These are phyloP conservation scores for Polygonum aviculare DNA, from an alignment of 148 eudicot genomes.

Conservation along the genomic window DNA sequence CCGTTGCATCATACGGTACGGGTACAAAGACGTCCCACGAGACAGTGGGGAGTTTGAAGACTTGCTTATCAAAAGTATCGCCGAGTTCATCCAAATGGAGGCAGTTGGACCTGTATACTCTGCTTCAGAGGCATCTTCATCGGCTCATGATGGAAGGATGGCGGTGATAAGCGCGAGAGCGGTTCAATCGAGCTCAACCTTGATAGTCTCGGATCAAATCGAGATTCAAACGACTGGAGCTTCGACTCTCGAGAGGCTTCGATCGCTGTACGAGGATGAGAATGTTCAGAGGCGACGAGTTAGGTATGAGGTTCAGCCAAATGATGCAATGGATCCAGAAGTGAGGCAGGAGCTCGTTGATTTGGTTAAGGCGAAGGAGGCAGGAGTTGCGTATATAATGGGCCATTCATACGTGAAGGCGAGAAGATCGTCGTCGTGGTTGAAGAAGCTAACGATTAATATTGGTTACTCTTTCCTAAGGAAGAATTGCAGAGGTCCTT, in stretches of 20 bases:
- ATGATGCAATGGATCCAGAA: conserved; percentile 42
- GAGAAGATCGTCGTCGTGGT: conserved; percentile 52
- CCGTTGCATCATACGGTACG: conserved; percentile 78
- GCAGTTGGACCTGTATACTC: conserved; percentile 55
- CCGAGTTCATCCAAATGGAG: conserved; percentile 92
- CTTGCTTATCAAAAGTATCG: conserved; percentile 69
- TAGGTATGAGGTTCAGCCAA: conserved; percentile 50
- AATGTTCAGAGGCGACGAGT: conserved; percentile 41
- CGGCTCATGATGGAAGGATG: conserved; percentile 80
- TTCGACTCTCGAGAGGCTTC: conserved; percentile 55
- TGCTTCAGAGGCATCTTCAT: conserved; percentile 40
- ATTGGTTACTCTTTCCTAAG: conserved; percentile 81
- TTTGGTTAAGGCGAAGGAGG: conserved; percentile 79
- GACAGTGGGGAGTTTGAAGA: conserved; percentile 83
- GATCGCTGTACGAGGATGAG: conserved; percentile 74
- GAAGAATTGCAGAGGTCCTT: conserved; percentile 89
- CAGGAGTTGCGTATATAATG: conserved; percentile 88
- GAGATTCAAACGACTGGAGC: conserved; percentile 29
- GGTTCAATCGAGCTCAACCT: conserved; percentile 30
- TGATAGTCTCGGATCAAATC: conserved; percentile 40
- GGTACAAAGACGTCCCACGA: conserved; percentile 74
- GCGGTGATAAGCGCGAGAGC: conserved; percentile 69
- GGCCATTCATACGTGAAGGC: conserved; percentile 93
- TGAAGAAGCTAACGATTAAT: conserved; percentile 75
- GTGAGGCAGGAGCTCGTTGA: conserved; percentile 79